Base-by-base conservation (phyloP, 1,284 basidiomycete species). In the Moesziomyces sp. region DNA sequence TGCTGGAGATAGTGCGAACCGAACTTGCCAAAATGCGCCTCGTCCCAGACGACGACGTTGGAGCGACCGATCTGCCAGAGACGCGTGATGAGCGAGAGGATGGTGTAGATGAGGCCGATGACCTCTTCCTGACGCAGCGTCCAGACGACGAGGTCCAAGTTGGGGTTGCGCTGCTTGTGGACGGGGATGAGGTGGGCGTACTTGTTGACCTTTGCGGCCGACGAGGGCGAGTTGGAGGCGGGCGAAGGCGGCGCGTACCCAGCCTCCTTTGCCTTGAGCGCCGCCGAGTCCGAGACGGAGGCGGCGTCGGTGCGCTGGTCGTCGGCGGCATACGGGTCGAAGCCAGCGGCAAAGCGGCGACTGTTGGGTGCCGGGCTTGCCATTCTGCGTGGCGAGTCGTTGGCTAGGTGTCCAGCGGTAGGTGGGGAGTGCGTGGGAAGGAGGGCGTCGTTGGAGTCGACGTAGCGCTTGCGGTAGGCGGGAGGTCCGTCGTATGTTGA, bases 11-110 rank as follows among this genome's bases (percentile, higher is more conserved):
- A 99, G 86, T 97, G 92, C 26, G 93, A 93, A 58, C 93, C 82
- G 46, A 83, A 83, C 57, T 83, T 83, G 50, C 82, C 82, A 51
- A 84, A 84, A 58, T 84, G 82, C 11, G 82, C 82, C 65, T 98
- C 97, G 85, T 99, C 97, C 96, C 97, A 99, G 62, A 98, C 90
- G 85, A 99, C 96, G 74, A 89, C 85, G 79, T 91, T 89, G 54
- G 92, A 89, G 59, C 90, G 89, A n/a, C 96, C 96, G 64, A 99
- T 99, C 74, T 91, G 89, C 88, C 95, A 93, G 85, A 93, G 95
- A 42, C 96, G 91, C 9, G 96, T 98, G 88, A 92, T 92, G 86
- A 96, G 94, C 28, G 93, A 90, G 61, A 98, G 89, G 46, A 97
- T 88, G 33, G 94, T 97, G 87, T 99, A 99, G 56, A 95, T 86